Evolutionary conservation across 2,329 filamentous ascomycete species (phyloP), one percentile per base, ranked within the genome.

Genomic region (Teratosphaeria nubilosa): DNA sequence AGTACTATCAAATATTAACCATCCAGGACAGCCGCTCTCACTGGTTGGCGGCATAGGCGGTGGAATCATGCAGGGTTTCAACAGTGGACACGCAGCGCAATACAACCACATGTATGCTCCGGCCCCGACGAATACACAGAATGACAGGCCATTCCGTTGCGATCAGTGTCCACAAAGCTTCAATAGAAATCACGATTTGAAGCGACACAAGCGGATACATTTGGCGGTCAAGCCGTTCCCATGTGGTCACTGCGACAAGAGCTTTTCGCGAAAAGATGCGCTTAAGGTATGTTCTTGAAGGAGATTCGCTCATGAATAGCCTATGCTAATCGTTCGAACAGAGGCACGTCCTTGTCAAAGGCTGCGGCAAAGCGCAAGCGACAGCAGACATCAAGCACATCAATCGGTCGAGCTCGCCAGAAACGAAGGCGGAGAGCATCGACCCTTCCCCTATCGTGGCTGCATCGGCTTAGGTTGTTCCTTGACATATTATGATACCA

Each of bases 191-290:
- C 94, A 97, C 70, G 94, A 97, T 69, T 74, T 97, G 66, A 99
- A 99, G 76, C 83, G 94, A 55, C 94, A 99, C 73, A 96, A 96
- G 78, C 80, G 91, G 54, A 97, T 97, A 59, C 94, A 99, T 73
- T 75, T 97, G 59, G 89, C 91, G 0, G 90, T 97, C 48, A 99
- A 99, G 78, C 94, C 94, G 0, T 97, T 92, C 72, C 91, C 91
- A 0, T 99, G 94, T 72, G 83, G 79, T 6, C 87, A 87, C 68
- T 99, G 94, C 71, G 91, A 95, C 61, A 97, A 97, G 82, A 94
- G 89, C 71, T 99, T 99, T 69, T 96, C 91, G 2, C 82, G 94
- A 60, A 97, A 97, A 72, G 94, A 97, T 74, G 94, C 94, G 10
- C 78, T 99, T 31, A 97, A 97, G 88, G 94, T 97, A 77, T 67